phyloP scores from a whole-genome alignment of 805 yeast genomes.

The Middelhovenomyces tepae region DNA sequence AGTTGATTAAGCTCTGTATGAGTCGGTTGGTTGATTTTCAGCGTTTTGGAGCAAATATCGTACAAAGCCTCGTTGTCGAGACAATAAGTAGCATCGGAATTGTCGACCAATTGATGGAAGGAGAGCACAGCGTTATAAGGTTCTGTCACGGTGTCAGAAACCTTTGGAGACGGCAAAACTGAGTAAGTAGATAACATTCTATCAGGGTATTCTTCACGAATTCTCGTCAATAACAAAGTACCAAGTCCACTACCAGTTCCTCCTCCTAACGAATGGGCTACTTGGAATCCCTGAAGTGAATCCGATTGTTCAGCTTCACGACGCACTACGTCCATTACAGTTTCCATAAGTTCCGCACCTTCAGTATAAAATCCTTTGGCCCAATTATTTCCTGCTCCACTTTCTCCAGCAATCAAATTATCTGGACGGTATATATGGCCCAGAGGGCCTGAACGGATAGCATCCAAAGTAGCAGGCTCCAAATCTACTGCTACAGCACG shows the following conservation, averaged over 20 bases:
- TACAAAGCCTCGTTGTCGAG: slow-evolving; percentile 91
- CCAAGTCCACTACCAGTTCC: slow-evolving; percentile 99
- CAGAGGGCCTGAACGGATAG: slow-evolving; percentile 65
- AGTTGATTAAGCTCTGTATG: slow-evolving; percentile 74
- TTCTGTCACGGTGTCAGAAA: slow-evolving; percentile 88
- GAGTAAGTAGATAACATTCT: slow-evolving; percentile 96
- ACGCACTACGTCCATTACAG: slow-evolving; percentile 84
- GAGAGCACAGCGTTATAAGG: slow-evolving; percentile 93
- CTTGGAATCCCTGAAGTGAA: slow-evolving; percentile 91
- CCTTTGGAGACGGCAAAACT: slow-evolving; percentile 90
- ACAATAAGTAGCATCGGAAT: slow-evolving; percentile 90
- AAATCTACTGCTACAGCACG: slow-evolving; percentile 89
- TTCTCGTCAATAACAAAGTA: slow-evolving; percentile 73
- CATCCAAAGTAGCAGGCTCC: slow-evolving; percentile 91
- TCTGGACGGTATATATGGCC: slow-evolving; percentile 91
- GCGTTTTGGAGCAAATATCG: slow-evolving; percentile 80
- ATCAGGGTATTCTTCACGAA: slow-evolving; percentile 90
- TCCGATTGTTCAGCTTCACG: slow-evolving; percentile 94
- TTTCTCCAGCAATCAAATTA: slow-evolving; percentile 80
- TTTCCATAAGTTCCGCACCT: slow-evolving; percentile 91
- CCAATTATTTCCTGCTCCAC: slow-evolving; percentile 96
- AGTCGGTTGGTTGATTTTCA: slow-evolving; percentile 70
- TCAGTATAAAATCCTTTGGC: slow-evolving; percentile 97
- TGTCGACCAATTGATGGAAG: slow-evolving; percentile 85
- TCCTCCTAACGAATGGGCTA: slow-evolving; percentile 76